Evolutionary conservation across 2,329 filamentous ascomycete genomes (phyloP).

Genomic region (Fusarium scirpi): DNA sequence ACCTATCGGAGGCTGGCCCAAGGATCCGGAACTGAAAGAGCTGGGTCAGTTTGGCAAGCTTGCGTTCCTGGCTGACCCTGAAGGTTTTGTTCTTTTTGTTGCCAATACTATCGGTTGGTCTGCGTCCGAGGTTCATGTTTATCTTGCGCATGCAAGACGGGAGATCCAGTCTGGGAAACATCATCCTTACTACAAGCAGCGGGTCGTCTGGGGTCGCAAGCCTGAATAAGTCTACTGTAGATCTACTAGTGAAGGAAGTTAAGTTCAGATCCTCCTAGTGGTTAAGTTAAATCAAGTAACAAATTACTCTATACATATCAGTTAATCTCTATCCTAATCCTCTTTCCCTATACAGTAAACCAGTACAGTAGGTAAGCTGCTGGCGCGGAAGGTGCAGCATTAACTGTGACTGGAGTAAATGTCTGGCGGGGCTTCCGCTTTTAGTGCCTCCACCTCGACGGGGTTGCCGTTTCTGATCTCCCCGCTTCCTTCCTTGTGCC

Average conservation of each 20-base stretch:
- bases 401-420: background rate
- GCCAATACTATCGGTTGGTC: conserved; percentile 17
- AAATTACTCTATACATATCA: background rate
- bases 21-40: conserved; percentile 5
- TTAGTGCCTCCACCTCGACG: background rate
- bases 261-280: background rate
- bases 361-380: background rate
- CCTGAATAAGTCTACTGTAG: background rate
- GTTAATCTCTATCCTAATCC: background rate
- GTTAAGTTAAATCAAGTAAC: background rate
- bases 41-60: conserved; percentile 5
- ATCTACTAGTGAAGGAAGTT: background rate
- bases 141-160: conserved; percentile 7
- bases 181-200: conserved; percentile 14
- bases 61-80: conserved; percentile 8
- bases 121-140: conserved; percentile 11
- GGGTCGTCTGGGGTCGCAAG: conserved; percentile 11
- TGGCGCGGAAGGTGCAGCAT: background rate
- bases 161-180: conserved; percentile 12
- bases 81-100: conserved; percentile 16
- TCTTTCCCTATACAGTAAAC: background rate
- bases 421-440: background rate
- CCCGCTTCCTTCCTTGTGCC: background rate
- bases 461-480: background rate
- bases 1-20: conserved; percentile 15